These are phyloP conservation scores for Exserohilum rostratum DNA, from an alignment of 2,329 filamentous ascomycete species.

Conservation along the genomic window DNA sequence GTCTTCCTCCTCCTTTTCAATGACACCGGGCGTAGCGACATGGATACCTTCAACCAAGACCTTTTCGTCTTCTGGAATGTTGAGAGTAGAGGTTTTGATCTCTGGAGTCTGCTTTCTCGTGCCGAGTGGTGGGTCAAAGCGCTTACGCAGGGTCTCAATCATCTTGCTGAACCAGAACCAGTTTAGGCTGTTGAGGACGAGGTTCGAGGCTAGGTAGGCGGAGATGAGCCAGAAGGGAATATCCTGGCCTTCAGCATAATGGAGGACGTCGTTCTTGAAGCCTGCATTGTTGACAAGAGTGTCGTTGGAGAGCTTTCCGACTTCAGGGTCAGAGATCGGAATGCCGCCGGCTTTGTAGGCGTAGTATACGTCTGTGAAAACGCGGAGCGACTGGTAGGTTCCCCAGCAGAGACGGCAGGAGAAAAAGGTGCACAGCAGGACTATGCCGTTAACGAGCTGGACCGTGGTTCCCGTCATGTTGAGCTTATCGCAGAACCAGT, in stretches of 20 bases:
- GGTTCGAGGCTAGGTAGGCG: slow-evolving; percentile 72
- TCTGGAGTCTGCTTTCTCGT: slow-evolving; percentile 42
- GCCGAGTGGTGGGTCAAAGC: slow-evolving; percentile 67
- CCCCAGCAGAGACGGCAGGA: slow-evolving; percentile 78
- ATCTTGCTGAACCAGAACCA: slow-evolving; percentile 89
- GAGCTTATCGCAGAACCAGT: slow-evolving; percentile 92
- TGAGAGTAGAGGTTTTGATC: slow-evolving; percentile 18
- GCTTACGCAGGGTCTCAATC: slow-evolving; percentile 77
- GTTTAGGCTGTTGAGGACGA: slow-evolving; percentile 76
- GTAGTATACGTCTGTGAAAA: slow-evolving; percentile 70
- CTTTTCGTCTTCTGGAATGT: slow-evolving; percentile 34
- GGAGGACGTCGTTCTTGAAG: slow-evolving; percentile 54
- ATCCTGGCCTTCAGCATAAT: slow-evolving; percentile 50
- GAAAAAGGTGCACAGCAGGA: slow-evolving; percentile 76
- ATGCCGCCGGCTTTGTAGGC: slow-evolving; percentile 40
- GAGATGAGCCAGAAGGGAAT: slow-evolving; percentile 73
- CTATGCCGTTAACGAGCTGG: slow-evolving; percentile 79
- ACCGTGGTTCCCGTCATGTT: slow-evolving; percentile 74
- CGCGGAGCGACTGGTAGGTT: slow-evolving; percentile 69
- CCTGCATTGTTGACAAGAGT: slow-evolving; percentile 21
- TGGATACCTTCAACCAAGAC: slow-evolving; percentile 43
- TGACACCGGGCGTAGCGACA: slow-evolving; percentile 37
- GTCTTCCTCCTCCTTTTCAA: slow-evolving; percentile 25
- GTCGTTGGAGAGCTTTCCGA: slow-evolving; percentile 35
- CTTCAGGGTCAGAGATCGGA: slow-evolving; percentile 34